Conservation (phyloP, 495 filamentous ascomycete species). For the Aspergillus cavernicola region DNA sequence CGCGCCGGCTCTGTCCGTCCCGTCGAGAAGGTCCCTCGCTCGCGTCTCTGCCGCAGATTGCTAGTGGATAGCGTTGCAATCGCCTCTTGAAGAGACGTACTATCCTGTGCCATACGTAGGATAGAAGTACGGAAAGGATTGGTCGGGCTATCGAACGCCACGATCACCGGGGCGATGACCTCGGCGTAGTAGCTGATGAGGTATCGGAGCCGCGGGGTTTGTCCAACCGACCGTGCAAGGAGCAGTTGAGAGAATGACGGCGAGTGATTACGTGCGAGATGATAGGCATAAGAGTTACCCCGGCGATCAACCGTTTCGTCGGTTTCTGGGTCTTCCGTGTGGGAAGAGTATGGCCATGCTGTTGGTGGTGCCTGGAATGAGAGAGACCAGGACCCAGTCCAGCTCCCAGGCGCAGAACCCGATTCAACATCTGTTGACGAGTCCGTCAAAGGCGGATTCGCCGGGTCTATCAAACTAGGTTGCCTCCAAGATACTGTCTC, state of each 20-base stretch:
- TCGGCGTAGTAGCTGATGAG: slow-evolving; percentile 69
- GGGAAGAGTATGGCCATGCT: background rate
- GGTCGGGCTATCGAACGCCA: slow-evolving; percentile 79
- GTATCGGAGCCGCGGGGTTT: slow-evolving; percentile 54
- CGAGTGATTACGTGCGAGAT: slow-evolving; percentile 26
- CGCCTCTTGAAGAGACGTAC: slow-evolving; percentile 82
- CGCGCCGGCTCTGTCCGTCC: slow-evolving; percentile 43
- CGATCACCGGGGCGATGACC: slow-evolving; percentile 84
- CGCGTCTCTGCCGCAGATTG: slow-evolving; percentile 60
- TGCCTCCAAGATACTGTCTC: background rate
- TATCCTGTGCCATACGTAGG: slow-evolving; percentile 70
- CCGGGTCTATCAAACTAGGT: background rate
- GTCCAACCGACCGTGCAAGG: slow-evolving; percentile 44
- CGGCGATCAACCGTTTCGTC: background rate
- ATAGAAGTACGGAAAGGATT: slow-evolving; percentile 87
- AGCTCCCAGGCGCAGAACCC: background rate
- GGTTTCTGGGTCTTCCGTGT: background rate
- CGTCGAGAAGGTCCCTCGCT: slow-evolving; percentile 39
- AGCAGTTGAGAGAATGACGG: slow-evolving; percentile 44
- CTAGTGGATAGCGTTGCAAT: slow-evolving; percentile 87
- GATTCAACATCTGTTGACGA: slow-evolving; percentile 1
- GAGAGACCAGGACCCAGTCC: background rate
- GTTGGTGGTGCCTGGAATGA: background rate
- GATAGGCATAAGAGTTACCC: background rate
- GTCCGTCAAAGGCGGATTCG: background rate